Base-by-base conservation (phyloP, 129 eudicot species). In the Helianthus tuberosus region DNA sequence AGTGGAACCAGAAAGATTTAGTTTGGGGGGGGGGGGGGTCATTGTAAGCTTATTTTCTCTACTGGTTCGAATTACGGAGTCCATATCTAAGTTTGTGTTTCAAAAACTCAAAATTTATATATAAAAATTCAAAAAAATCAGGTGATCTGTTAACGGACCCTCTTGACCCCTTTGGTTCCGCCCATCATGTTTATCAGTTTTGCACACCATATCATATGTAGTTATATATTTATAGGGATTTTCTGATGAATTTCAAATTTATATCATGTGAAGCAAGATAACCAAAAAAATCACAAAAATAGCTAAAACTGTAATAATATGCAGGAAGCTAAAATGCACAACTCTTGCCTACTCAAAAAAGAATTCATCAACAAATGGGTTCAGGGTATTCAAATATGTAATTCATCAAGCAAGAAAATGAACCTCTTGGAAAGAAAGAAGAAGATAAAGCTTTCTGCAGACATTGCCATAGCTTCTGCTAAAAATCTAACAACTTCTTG, bases 401-500 rank as follows among this genome's bases (percentile, higher is more conserved):
- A 59, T 20, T 51, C 77, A 10, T 76, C 81, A 80, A 92, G 81
- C 78, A 80, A 79, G 53, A 48, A 83, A 7, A 89, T 92, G 97
- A 75, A 68, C 39, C 51, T 89, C 14, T 5, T 79, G 41, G 91
- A 89, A 39, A 81, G 96, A 55, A 92, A 86, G 61, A 89, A 80
- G 63, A 91, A 85, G 41, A 89, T 92, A 64, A 89, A 92, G 76
- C 67, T 86, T 27, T 78, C 97, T 1, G 91, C 97, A 25, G 97
- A 92, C 62, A 79, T 89, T 15, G 97, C 97, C 61, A 76, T 92
- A 71, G 97, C 97, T 69, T 83, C 91, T 41, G 87, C 97, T 13
- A 84, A 84, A 77, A 72, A 63, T 6, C 53, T 64, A 6, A 13
- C 83, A 65, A 79, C 81, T 43, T 74, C 23, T 39, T 92, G 97